Conservation (phyloP, 129 eudicot genomes). For the Flaveria linearis region DNA sequence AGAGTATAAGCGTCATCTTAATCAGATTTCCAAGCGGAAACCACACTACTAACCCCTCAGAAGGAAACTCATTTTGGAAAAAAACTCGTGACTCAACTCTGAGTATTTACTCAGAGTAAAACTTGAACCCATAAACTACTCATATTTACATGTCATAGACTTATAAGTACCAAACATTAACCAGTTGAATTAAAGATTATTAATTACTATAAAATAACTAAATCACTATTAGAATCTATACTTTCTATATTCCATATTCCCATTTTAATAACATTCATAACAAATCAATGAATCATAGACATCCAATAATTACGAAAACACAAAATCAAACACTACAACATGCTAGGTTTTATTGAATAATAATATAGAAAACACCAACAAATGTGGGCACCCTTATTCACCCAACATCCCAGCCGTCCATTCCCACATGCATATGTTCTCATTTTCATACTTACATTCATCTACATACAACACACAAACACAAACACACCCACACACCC, state of each 20-base stretch:
- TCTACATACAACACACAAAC: not conserved
- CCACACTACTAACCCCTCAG: too few relatives aligned
- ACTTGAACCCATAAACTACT: too few relatives aligned
- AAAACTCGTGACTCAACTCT: too few relatives aligned
- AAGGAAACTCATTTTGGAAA: too few relatives aligned
- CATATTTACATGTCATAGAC: too few relatives aligned
- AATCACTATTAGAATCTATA: too few relatives aligned
- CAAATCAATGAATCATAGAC: not conserved
- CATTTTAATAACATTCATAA: not conserved
- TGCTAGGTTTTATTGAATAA: slow-evolving; percentile 29
- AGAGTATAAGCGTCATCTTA: too few relatives aligned
- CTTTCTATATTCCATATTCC: not conserved
- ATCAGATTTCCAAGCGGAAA: too few relatives aligned
- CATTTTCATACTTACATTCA: slow-evolving; percentile 48
- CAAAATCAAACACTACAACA: slow-evolving; percentile 34
- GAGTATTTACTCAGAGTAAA: too few relatives aligned
- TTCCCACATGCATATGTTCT: slow-evolving; percentile 39
- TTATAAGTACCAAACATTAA: too few relatives aligned
- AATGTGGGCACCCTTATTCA: slow-evolving; percentile 37
- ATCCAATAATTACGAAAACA: slow-evolving; percentile 27
- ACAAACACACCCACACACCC: slow-evolving; percentile 9
- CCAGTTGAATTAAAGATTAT: too few relatives aligned
- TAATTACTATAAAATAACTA: too few relatives aligned
- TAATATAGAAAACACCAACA: slow-evolving; percentile 13
- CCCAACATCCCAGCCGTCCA: slow-evolving; percentile 45